Base-by-base conservation (phyloP, 352 stramenopile genomes). In the Phytopythium aichiense region DNA sequence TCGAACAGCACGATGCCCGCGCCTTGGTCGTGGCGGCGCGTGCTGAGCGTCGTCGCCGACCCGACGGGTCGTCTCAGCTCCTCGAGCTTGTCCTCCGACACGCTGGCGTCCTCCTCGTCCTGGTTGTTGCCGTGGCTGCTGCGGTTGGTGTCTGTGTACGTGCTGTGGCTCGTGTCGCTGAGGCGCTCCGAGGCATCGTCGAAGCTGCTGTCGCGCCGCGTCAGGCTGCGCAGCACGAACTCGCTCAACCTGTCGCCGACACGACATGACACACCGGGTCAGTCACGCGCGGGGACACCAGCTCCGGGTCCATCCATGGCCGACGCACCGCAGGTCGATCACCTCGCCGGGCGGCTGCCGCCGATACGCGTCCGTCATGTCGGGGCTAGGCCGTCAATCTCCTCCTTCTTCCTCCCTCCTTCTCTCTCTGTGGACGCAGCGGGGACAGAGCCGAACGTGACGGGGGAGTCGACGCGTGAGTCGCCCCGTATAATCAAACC, bases 1-100 rank as follows among this genome's bases (percentile, higher is more conserved):
- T 88, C 76, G 60, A 88, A 88, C 1, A 88, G 56, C 52, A 88
- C 66, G 52, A 88, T 64, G 11, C 76, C 76, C 0, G 71, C 1
- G 16, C 23, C 40, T 2, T 49, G 9, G 25, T 15, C 54, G 33
- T 59, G 49, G 22, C 54, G 69, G 8, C 61, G 64, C 51, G 74
- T 58, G 15, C 56, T 53, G 51, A 66, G 20, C 48, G 69, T 69
- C 56, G 70, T 64, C 40, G 60, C 52, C 2, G 59, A 48, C 22
- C 51, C 30, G 4, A 56, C 37, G 2, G 57, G 46, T 6, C 45
- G 8, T 2, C 46, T 30, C 4, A 56, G 43, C 33, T 63, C 57
- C 33, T 56, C 57, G 2, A 63, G n/a, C 22, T 58, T 56, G 37
- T 33, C 33, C 1, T 6, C 8, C 7, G 37, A 13, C 20, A 23